phyloP scores from a whole-genome alignment of 2,329 filamentous ascomycete genomes.

The Penicillium sp. region DNA sequence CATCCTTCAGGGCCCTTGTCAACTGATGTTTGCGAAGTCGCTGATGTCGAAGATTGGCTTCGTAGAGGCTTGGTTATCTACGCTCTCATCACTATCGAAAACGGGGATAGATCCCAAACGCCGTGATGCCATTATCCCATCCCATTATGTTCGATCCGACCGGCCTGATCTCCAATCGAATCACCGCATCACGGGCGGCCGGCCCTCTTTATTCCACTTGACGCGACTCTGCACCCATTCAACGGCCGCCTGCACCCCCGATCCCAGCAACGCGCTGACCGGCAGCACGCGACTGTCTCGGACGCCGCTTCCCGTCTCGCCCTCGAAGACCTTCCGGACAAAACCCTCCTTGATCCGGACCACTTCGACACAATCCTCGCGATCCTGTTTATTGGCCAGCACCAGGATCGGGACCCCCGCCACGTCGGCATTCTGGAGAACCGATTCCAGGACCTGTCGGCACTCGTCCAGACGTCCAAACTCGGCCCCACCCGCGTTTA shows the following conservation, averaged over 20 bases:
- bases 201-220: slow-evolving; percentile 92
- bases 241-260: slow-evolving; percentile 89
- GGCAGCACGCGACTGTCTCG: slow-evolving; percentile 88
- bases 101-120: slow-evolving; percentile 16
- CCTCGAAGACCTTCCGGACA: slow-evolving; percentile 92
- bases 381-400: slow-evolving; percentile 94
- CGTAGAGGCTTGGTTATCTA: slow-evolving; percentile 30
- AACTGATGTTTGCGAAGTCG: background rate
- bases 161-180: background rate
- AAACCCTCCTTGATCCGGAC: slow-evolving; percentile 96
- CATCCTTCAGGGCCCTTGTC: slow-evolving; percentile 21
- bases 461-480: slow-evolving; percentile 75
- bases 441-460: slow-evolving; percentile 80
- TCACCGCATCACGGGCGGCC: slow-evolving; percentile 90
- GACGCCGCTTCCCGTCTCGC: slow-evolving; percentile 80
- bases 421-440: slow-evolving; percentile 80
- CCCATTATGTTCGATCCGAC: slow-evolving; percentile 11
- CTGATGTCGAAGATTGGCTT: slow-evolving; percentile 17
- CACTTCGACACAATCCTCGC: slow-evolving; percentile 96
- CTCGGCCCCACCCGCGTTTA: slow-evolving; percentile 36
- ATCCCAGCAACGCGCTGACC: slow-evolving; percentile 76
- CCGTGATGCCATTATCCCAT: too few species aligned
- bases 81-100: slow-evolving; percentile 21
- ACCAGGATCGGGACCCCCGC: slow-evolving; percentile 89
- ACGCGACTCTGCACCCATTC: slow-evolving; percentile 92